Evolutionary conservation across 1,139 yeast species (phyloP).

Genomic region (Candida dubliniensis): DNA sequence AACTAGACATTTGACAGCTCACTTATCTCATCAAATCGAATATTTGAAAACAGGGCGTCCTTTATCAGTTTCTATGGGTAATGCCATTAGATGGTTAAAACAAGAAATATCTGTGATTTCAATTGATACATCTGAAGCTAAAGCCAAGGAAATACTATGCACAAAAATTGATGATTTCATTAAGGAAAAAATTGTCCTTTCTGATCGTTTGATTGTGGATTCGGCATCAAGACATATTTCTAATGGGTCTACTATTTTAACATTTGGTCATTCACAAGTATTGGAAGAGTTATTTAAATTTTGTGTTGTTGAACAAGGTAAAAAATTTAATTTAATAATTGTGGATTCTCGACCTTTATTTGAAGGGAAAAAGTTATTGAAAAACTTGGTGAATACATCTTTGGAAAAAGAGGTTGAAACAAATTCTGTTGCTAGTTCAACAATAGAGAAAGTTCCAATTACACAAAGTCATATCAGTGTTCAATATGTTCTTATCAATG

Average conservation of each 20-base stretch:
- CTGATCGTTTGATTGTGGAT: conserved; percentile 81
- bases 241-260: conserved; percentile 76
- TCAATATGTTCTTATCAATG: conserved; percentile 72
- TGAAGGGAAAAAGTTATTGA: conserved; percentile 83
- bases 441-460: conserved; percentile 23
- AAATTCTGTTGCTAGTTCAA: conserved; percentile 17
- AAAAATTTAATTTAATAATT: conserved; percentile 75
- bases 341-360: conserved; percentile 96
- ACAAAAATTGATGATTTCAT: conserved; percentile 78
- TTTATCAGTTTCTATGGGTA: conserved; percentile 92
- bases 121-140: conserved; percentile 67
- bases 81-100: conserved; percentile 94
- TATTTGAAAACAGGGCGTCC: conserved; percentile 91
- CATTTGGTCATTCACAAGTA: conserved; percentile 88
- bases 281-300: conserved; percentile 72
- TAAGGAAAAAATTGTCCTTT: conserved; percentile 78
- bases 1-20: conserved; percentile 84
- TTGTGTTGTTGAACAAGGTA: conserved; percentile 61
- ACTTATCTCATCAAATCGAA: conserved; percentile 92
- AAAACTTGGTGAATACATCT: conserved; percentile 48
- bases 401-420: conserved; percentile 32
- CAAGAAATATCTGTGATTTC: conserved; percentile 84
- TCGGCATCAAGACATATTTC: conserved; percentile 76
- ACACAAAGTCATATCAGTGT: conserved; percentile 38
- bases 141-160: conserved; percentile 67